Conservation (phyloP, 2,329 filamentous ascomycete genomes). For the Pseudocercospora fijiensis region DNA sequence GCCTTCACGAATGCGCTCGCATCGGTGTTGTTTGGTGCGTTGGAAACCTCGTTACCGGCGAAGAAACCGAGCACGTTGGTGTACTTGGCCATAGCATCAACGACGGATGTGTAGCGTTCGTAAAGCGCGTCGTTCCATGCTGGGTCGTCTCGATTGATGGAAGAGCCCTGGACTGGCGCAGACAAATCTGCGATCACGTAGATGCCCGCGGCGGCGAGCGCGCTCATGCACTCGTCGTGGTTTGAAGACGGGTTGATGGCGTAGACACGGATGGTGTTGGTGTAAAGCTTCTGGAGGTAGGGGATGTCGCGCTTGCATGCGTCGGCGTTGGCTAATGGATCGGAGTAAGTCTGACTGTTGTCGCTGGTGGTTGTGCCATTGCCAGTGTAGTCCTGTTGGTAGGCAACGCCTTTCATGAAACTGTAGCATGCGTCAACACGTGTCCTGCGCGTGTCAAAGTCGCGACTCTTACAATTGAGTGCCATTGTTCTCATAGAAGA, state of each 20-base stretch:
- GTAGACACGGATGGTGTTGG: conserved; percentile 94
- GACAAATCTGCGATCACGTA: conserved; percentile 92
- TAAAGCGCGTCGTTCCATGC: conserved; percentile 77
- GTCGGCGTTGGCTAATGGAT: conserved; percentile 73
- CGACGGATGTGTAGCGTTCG: conserved; percentile 75
- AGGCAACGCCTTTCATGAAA: conserved; percentile 91
- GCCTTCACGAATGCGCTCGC: conserved; percentile 96
- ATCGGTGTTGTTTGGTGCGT: conserved; percentile 81
- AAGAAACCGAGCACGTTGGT: conserved; percentile 96
- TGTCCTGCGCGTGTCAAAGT: not conserved
- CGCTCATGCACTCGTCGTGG: conserved; percentile 80
- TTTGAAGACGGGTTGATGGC: conserved; percentile 77
- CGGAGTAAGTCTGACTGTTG: conserved; percentile 60
- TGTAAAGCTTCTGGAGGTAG: conserved; percentile 71
- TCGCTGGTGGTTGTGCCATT: conserved; percentile 46
- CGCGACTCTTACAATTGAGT: conserved; percentile 62
- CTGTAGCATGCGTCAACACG: conserved; percentile 38
- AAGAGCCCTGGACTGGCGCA: conserved; percentile 63
- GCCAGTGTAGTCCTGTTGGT: conserved; percentile 70
- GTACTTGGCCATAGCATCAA: conserved; percentile 80
- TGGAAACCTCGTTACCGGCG: conserved; percentile 95
- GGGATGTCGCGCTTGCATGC: conserved; percentile 84
- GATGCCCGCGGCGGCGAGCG: conserved; percentile 81
- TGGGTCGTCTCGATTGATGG: conserved; percentile 80
- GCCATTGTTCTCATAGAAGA: conserved; percentile 83